A percentile compares a stretch with the other conserved stretches of the same genome.
Evolutionary conservation across 2,329 filamentous ascomycete genomes (phyloP).

Genomic region (Trichoderma sp.): DNA sequence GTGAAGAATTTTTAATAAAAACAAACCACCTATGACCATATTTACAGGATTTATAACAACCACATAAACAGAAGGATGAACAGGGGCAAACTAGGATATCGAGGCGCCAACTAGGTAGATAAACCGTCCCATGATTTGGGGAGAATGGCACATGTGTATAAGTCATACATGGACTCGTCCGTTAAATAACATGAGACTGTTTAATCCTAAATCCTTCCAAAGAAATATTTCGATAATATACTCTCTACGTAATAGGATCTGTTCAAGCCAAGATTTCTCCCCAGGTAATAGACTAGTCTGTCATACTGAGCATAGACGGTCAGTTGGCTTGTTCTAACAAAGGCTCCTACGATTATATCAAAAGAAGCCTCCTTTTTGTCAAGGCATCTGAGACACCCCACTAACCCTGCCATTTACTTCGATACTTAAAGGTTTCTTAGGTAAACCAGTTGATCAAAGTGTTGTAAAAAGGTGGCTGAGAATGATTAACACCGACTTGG

Average conservation of each 20-base stretch:
- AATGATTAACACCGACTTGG: background rate
- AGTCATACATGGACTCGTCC: background rate
- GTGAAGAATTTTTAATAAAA: slow-evolving; percentile 20
- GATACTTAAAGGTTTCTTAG: too few relatives aligned
- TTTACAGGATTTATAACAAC: background rate
- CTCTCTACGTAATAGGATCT: background rate
- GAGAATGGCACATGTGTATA: background rate
- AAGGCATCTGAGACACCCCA: too few relatives aligned
- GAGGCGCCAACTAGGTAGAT: background rate
- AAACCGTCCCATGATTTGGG: background rate
- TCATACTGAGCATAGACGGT: too few relatives aligned
- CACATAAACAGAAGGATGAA: background rate
- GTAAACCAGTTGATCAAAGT: background rate
- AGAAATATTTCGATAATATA: background rate
- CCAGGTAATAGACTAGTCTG: too few relatives aligned
- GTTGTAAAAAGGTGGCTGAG: background rate
- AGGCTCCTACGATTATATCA: too few relatives aligned
- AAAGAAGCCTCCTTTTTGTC: too few relatives aligned
- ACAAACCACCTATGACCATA: too few relatives aligned
- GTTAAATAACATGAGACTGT: background rate
- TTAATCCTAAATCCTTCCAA: too few relatives aligned
- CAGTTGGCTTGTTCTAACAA: too few relatives aligned
- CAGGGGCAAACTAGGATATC: background rate
- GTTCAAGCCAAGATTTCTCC: background rate
- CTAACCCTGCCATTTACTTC: too few relatives aligned